These are phyloP conservation scores for Mycothermus thermophilus DNA, from an alignment of 495 filamentous ascomycete species.

Conservation along the genomic window DNA sequence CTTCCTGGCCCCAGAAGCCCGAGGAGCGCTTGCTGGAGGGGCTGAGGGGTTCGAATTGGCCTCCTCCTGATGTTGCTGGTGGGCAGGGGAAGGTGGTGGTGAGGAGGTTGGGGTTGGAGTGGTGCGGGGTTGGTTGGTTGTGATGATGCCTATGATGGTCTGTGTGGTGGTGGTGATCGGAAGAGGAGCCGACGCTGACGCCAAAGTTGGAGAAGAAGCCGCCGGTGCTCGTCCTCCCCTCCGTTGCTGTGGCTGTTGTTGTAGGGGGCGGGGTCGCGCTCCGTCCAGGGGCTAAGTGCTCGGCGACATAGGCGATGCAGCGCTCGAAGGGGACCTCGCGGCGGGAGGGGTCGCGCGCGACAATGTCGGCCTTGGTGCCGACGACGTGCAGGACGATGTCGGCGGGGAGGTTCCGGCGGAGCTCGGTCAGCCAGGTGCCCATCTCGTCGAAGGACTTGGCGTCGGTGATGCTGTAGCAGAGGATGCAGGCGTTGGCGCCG, in stretches of 20 bases:
- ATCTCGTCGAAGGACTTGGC: conserved; percentile 80
- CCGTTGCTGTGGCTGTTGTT: conserved; percentile 23
- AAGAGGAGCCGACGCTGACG: conserved; percentile 15
- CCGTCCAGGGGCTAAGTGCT: conserved; percentile 60
- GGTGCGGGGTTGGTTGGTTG: background rate
- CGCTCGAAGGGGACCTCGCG: conserved; percentile 83
- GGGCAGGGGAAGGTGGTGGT: background rate
- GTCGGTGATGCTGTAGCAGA: conserved; percentile 91
- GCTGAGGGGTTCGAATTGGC: conserved; percentile 37
- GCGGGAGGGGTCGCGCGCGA: conserved; percentile 58
- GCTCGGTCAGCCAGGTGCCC: conserved; percentile 78
- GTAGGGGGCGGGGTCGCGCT: conserved; percentile 53
- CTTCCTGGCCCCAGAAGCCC: conserved; percentile 83
- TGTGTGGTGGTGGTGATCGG: background rate
- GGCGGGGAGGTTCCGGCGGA: conserved; percentile 51
- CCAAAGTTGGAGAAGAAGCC: conserved; percentile 42
- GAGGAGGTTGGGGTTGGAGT: background rate
- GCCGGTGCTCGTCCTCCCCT: too few relatives aligned
- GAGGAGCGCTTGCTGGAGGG: conserved; percentile 65
- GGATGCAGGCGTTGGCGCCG: conserved; percentile 82
- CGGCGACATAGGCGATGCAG: conserved; percentile 88
- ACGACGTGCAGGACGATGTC: conserved; percentile 92
- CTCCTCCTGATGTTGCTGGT: background rate
- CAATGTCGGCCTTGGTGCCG: conserved; percentile 87
- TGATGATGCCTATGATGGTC: too few relatives aligned